phyloP scores from a whole-genome alignment of 1,139 yeast species.

The Kurtzmaniella quercitrusa region DNA sequence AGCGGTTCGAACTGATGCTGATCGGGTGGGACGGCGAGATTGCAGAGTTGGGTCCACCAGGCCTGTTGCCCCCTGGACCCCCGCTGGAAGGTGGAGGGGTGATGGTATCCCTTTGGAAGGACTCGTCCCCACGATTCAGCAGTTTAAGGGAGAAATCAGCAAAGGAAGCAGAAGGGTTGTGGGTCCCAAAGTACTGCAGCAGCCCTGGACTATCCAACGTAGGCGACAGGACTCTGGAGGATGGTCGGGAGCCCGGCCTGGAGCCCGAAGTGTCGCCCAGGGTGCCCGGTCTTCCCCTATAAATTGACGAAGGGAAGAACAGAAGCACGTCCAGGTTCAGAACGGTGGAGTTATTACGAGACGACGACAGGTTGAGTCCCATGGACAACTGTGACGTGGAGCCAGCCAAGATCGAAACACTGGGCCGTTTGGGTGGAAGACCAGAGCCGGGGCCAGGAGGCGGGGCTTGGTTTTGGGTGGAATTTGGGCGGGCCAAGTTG shows the following conservation, averaged over 20 bases:
- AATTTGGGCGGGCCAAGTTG: slow-evolving; percentile 12
- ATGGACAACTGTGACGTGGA: background rate
- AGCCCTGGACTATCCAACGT: slow-evolving; percentile 7
- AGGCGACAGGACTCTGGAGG: slow-evolving; percentile 13
- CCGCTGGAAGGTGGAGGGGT: slow-evolving; percentile 6
- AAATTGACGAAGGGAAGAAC: slow-evolving; percentile 6
- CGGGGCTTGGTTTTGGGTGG: background rate
- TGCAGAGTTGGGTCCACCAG: slow-evolving; percentile 5
- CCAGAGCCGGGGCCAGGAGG: background rate
- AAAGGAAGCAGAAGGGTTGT: background rate
- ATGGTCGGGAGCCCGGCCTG: slow-evolving; percentile 4
- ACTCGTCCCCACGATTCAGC: background rate
- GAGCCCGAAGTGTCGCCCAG: background rate
- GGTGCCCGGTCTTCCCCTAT: background rate
- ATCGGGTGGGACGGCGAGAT: background rate
- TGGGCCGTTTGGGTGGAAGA: background rate
- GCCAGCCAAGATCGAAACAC: background rate
- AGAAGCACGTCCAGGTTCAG: slow-evolving; percentile 3
- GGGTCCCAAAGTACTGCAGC: slow-evolving; percentile 1
- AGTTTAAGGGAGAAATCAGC: slow-evolving; percentile 1
- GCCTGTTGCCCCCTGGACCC: no score
- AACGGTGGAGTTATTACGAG: slow-evolving; percentile 13
- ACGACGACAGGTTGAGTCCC: slow-evolving; percentile 6
- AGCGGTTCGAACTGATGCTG: slow-evolving; percentile 5
- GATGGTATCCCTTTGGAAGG: background rate